phyloP scores from a whole-genome alignment of 2,329 filamentous ascomycete species.

The Aspergillus versicolor region DNA sequence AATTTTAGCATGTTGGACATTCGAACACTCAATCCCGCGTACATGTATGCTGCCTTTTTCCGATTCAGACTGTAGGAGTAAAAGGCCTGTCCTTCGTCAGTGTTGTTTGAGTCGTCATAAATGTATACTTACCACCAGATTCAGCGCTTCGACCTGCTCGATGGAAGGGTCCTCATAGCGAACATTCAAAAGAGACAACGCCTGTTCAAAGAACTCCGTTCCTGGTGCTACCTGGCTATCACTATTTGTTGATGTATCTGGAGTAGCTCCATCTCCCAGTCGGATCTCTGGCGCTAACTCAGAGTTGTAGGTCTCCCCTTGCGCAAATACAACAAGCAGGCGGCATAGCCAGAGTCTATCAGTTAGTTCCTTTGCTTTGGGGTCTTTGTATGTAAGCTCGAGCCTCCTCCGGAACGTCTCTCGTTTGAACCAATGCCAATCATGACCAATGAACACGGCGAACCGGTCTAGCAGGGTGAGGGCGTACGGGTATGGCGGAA shows the following conservation, averaged over 20 bases:
- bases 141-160: conserved; percentile 21
- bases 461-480: background rate
- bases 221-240: conserved; percentile 1
- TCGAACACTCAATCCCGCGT: conserved; percentile 17
- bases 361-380: background rate
- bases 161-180: conserved; percentile 18
- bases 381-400: background rate
- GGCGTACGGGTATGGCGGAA: background rate
- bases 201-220: conserved; percentile 16
- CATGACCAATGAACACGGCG: background rate
- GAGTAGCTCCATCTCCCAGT: background rate
- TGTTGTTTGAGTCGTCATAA: background rate
- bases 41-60: conserved; percentile 20
- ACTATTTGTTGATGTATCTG: background rate
- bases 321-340: conserved; percentile 18
- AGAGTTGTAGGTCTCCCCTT: conserved; percentile 18
- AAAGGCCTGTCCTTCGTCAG: conserved; percentile 11
- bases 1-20: conserved; percentile 15
- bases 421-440: conserved; percentile 5
- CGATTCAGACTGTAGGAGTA: conserved; percentile 21
- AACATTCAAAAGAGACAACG: conserved; percentile 16
- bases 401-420: background rate
- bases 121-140: conserved; percentile 16
- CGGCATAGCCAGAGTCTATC: conserved; percentile 16
- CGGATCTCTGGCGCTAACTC: conserved; percentile 1